These are phyloP conservation scores for Colletotrichum liaoningense DNA, from an alignment of 2,329 filamentous ascomycete genomes.

Conservation along the genomic window DNA sequence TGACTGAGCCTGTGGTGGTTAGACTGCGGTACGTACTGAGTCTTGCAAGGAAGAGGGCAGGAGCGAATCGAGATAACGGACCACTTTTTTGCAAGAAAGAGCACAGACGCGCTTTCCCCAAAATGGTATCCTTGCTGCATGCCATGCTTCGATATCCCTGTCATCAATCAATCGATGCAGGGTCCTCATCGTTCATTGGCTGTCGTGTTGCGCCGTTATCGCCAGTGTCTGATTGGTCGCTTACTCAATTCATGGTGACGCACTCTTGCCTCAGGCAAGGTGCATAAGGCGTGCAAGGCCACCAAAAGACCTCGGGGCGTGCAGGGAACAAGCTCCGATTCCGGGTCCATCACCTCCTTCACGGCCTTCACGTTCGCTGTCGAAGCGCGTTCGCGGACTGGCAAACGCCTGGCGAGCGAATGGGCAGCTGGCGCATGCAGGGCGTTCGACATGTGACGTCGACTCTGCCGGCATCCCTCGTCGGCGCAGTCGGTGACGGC, in stretches of 20 bases:
- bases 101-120: constrained; percentile 25
- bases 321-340: neutral
- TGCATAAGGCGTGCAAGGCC: neutral
- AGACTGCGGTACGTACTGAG: neutral
- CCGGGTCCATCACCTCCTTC: neutral
- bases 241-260: neutral
- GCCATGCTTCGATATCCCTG: constrained; percentile 28
- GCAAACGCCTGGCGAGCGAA: neutral
- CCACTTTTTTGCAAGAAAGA: constrained; percentile 12
- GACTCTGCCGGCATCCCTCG: constrained; percentile 21
- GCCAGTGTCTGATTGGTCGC: constrained; percentile 1
- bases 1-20: neutral
- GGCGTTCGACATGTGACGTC: constrained; percentile 32
- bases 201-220: constrained; percentile 9
- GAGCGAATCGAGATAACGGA: constrained; percentile 28
- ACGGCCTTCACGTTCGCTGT: too few relatives aligned
- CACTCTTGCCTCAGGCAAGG: constrained; percentile 17
- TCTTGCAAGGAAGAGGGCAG: constrained; percentile 2
- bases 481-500: constrained; percentile 29
- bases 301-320: neutral
- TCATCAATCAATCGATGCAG: constrained; percentile 27
- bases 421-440: constrained; percentile 10
- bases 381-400: neutral
- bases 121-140: constrained; percentile 20
- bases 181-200: constrained; percentile 24